Evolutionary conservation across 768 basidiomycete species (phyloP).

Genomic region (Pulveroboletus sp.): DNA sequence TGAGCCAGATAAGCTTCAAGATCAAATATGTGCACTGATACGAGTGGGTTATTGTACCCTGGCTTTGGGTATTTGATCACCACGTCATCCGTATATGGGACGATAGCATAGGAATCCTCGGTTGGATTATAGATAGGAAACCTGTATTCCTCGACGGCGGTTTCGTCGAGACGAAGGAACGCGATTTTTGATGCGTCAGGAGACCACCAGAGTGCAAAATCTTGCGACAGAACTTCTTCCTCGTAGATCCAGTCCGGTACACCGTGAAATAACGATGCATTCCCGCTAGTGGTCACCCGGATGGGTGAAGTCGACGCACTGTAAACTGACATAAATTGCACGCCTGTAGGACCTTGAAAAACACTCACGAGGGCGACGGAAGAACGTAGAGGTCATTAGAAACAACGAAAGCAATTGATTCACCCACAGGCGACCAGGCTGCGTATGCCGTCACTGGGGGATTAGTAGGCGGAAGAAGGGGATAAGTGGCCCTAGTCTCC

Average conservation of each 20-base stretch:
- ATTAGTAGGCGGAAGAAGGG: constrained; percentile 61
- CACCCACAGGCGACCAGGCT: constrained; percentile 78
- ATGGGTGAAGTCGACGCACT: constrained; percentile 47
- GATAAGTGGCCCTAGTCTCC: constrained; percentile 58
- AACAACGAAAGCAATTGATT: constrained; percentile 82
- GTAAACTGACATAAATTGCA: constrained; percentile 4
- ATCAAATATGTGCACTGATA: constrained; percentile 79
- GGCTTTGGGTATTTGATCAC: constrained; percentile 86
- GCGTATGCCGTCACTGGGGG: constrained; percentile 77
- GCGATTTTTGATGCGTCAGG: constrained; percentile 60
- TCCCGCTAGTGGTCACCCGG: constrained; percentile 78
- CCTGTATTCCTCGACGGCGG: constrained; percentile 75
- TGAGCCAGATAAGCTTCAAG: constrained; percentile 48
- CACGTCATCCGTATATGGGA: constrained; percentile 66
- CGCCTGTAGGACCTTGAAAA: not conserved
- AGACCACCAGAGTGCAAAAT: constrained; percentile 88
- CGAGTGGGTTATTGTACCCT: constrained; percentile 84
- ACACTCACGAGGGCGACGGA: constrained; percentile 56
- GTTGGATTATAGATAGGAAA: constrained; percentile 93
- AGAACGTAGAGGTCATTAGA: constrained; percentile 88
- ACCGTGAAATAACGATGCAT: constrained; percentile 83
- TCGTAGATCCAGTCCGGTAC: constrained; percentile 98
- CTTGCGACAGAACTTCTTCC: constrained; percentile 75
- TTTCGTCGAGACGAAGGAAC: constrained; percentile 86
- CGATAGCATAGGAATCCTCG: constrained; percentile 57